Percentiles rank a stretch among this genome's conserved stretches.
Conservation (phyloP, 441 rosid genomes). For the Macaranga tanarius region DNA sequence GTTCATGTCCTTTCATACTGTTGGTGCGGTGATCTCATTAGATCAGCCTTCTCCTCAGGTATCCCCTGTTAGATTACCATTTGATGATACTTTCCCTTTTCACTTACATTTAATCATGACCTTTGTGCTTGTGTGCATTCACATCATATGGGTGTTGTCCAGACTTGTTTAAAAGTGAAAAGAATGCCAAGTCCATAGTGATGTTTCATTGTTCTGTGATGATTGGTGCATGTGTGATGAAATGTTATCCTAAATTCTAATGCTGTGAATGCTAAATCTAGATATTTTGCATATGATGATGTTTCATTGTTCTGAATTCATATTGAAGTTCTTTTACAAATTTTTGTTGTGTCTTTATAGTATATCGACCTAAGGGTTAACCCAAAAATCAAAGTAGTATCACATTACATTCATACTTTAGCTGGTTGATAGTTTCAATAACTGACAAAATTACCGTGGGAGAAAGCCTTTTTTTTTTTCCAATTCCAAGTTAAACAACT, state of each 20-base stretch:
- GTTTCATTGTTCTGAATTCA: no score
- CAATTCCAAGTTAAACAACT: background rate
- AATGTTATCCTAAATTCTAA: background rate
- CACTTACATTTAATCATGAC: background rate
- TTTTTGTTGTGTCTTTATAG: background rate
- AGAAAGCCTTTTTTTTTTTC: background rate
- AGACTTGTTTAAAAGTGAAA: background rate
- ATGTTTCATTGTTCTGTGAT: background rate
- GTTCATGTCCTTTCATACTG: conserved; percentile 76
- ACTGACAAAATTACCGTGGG: background rate
- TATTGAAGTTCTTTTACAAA: no score
- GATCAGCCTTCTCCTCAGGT: conserved; percentile 74
- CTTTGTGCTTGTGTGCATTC: background rate
- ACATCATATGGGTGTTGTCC: background rate
- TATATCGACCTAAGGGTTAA: background rate
- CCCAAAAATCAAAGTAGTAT: background rate
- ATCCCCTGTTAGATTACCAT: conserved; percentile 21
- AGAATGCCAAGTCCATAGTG: no score
- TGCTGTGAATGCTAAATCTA: background rate
- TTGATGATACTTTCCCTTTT: background rate
- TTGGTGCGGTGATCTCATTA: conserved; percentile 93
- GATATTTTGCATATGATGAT: background rate
- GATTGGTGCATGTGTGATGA: background rate
- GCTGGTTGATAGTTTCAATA: background rate
- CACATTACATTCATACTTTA: background rate